Base-by-base conservation (phyloP, 768 basidiomycete genomes). In the Pleurotus cornucopiae region DNA sequence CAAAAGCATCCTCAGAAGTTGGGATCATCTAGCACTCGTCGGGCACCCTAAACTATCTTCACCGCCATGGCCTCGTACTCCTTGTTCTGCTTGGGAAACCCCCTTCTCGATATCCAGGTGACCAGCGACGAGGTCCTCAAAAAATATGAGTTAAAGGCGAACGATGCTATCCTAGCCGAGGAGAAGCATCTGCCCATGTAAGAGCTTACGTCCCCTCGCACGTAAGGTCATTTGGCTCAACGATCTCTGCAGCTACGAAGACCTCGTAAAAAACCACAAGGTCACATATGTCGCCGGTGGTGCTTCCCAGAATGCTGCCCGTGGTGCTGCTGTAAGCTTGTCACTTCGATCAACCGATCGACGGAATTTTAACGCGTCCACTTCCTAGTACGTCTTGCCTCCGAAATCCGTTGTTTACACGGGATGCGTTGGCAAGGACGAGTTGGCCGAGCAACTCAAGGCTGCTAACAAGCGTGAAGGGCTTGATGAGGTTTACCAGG, bases 201-300 rank as follows among this genome's bases (percentile, higher is more conserved):
- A 62, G 86, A 66, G 37, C 39, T 53, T 46, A 18, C 12, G 56
- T 7, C 21, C 14, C 30, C 9, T 34, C 55, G 13, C 3, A 0
- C 20, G 9, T 57, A 6, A 12, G 38, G 25, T 20, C 41, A 13
- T 6, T 47, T 14, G 14, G n/a, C 20, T 54, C 47, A 6, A 51
- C 11, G 14, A 48, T 46, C 57, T 56, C 30, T 43, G 14, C 26
- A 98, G 95, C 68, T 99, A 98, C 71, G 88, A 89, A 2, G 94
- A 98, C 63, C 71, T 98, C 60, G 83, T 89, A 46, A 81, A 80
- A 57, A 79, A 92, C 58, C 72, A 89, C 70, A 64, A 88, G 58
- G 82, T 93, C 51, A 87, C 86, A 49, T 99, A 94, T 66, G 95
- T 98, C 53, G 96, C 97, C 53, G 97, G 97, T 58, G 97, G 97